Percentiles rank a stretch among this genome's conserved stretches.
Conservation (phyloP, 2,329 filamentous ascomycete genomes). For the Raffaelea albimanens region DNA sequence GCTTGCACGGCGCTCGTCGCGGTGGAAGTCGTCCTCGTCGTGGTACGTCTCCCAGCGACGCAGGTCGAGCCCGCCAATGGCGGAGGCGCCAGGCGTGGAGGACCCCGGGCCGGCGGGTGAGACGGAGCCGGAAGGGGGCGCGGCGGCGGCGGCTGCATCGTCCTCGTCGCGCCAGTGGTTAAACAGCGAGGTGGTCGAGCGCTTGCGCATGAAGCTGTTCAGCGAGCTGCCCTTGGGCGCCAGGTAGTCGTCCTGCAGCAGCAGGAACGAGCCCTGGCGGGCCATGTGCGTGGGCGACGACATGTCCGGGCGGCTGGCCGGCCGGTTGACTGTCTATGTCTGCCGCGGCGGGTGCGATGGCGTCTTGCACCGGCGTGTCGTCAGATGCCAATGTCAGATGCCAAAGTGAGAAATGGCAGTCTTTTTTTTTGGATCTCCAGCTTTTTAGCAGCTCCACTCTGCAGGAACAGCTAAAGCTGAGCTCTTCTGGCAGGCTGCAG, state of each 20-base stretch:
- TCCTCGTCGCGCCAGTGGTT: slow-evolving; percentile 13
- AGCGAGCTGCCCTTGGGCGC: slow-evolving; percentile 25
- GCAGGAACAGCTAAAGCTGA: no score
- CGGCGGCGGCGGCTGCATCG: slow-evolving; percentile 6
- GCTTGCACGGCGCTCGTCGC: slow-evolving; percentile 46
- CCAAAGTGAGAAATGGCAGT: no score
- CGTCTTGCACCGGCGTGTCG: no score
- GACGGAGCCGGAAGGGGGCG: neutral
- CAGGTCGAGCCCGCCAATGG: neutral
- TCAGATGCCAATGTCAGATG: no score
- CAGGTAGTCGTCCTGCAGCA: slow-evolving; percentile 33
- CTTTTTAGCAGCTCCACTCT: no score
- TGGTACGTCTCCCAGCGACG: slow-evolving; percentile 17
- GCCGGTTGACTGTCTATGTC: no score
- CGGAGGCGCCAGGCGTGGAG: slow-evolving; percentile 2
- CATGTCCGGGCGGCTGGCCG: no score
- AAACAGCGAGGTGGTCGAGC: slow-evolving; percentile 24
- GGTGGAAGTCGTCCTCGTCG: slow-evolving; percentile 33
- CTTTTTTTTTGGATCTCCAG: no score
- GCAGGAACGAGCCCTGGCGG: slow-evolving; percentile 16
- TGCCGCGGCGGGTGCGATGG: no score
- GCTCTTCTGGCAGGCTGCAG: no score
- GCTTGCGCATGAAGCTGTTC: slow-evolving; percentile 34
- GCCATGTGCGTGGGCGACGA: no score
- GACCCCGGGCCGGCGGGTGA: neutral